These are phyloP conservation scores for Castanopsis chinensis DNA, from an alignment of 306 rosid genomes.

Conservation along the genomic window DNA sequence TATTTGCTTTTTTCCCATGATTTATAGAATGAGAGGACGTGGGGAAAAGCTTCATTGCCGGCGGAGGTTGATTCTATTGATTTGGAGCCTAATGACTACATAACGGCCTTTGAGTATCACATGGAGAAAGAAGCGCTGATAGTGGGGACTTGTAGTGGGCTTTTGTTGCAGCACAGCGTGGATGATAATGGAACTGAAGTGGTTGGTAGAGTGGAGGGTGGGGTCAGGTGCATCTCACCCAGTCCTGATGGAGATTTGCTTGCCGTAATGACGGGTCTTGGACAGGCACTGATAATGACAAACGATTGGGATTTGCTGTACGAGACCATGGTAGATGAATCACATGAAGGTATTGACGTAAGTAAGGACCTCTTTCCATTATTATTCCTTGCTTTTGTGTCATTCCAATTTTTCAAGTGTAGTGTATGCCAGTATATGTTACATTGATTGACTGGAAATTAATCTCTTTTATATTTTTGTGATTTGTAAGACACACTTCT, in stretches of 20 bases:
- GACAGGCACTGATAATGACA: conserved; percentile 77
- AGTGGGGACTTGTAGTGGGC: conserved; percentile 69
- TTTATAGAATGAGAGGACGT: conserved; percentile 50
- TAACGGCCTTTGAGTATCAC: conserved; percentile 75
- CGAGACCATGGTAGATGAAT: conserved; percentile 59
- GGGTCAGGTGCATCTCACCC: conserved; percentile 68
- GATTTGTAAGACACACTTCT: neutral
- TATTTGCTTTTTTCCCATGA: neutral
- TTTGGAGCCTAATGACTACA: conserved; percentile 57
- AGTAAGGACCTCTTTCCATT: conserved; percentile 58
- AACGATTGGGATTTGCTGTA: conserved; percentile 90
- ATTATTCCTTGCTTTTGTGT: neutral
- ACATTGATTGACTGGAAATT: too few relatives aligned
- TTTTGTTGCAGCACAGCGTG: conserved; percentile 58
- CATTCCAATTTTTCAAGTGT: neutral
- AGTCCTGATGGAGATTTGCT: conserved; percentile 94
- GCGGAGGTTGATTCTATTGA: conserved; percentile 46
- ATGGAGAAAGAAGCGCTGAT: conserved; percentile 95
- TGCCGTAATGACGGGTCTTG: conserved; percentile 53
- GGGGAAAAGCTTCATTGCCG: conserved; percentile 42
- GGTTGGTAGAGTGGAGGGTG: conserved; percentile 87
- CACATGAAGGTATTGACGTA: conserved; percentile 51
- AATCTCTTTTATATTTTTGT: too few relatives aligned
- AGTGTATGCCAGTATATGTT: neutral
- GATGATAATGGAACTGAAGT: conserved; percentile 51